phyloP scores from a whole-genome alignment of 768 basidiomycete species.

The Rubroboletus pulcherrimus region DNA sequence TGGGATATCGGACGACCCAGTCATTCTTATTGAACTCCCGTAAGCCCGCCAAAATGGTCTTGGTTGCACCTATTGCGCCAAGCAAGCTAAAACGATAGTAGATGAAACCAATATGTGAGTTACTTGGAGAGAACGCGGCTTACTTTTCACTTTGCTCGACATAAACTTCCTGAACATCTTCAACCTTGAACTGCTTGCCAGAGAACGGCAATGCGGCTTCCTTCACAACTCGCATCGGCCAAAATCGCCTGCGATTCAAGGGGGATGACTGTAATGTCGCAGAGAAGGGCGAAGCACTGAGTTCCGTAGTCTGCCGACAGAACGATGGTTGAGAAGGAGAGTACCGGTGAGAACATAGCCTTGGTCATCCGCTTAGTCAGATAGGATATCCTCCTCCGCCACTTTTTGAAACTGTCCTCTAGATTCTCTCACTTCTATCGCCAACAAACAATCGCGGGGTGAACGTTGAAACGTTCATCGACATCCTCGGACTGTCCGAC shows the following conservation, averaged over 20 bases:
- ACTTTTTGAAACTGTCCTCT: not conserved
- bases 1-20: slow-evolving; percentile 90
- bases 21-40: slow-evolving; percentile 78
- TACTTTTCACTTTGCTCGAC: slow-evolving; percentile 74
- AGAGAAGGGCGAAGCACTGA: not conserved
- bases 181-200: slow-evolving; percentile 44
- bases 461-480: not conserved
- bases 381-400: not conserved
- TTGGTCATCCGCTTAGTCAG: slow-evolving; percentile 24
- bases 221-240: slow-evolving; percentile 14
- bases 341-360: not conserved
- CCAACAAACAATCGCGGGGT: not conserved
- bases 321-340: not conserved
- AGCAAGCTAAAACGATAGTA: slow-evolving; percentile 42
- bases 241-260: slow-evolving; percentile 3
- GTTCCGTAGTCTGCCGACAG: slow-evolving; percentile 8
- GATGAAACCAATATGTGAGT: not conserved
- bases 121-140: slow-evolving; percentile 19
- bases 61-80: slow-evolving; percentile 71
- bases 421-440: not conserved
- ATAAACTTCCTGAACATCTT: slow-evolving; percentile 75
- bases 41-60: slow-evolving; percentile 63
- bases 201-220: slow-evolving; percentile 12
- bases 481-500: not conserved
- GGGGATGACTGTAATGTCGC: not conserved